Conservation (phyloP, 306 rosid genomes). For the Delonix regia region DNA sequence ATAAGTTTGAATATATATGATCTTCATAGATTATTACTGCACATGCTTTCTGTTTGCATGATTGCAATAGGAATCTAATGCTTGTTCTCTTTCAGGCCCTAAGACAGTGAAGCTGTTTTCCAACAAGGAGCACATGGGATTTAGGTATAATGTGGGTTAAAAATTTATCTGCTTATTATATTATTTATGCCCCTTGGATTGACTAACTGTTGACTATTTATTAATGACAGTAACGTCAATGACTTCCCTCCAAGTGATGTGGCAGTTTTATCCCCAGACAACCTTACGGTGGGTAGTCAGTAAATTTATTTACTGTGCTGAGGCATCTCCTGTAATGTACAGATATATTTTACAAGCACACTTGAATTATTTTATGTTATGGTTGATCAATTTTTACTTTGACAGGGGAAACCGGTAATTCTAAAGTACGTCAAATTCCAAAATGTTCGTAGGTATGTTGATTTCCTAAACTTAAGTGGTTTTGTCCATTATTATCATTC, state of each 20-base stretch:
- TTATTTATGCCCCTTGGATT: conserved; percentile 9
- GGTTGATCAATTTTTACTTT: conserved; percentile 28
- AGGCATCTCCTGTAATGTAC: background rate
- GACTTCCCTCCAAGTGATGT: conserved; percentile 91
- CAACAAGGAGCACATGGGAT: conserved; percentile 99
- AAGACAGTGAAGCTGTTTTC: conserved; percentile 90
- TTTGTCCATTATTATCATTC: conserved; percentile 22
- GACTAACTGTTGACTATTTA: conserved; percentile 38
- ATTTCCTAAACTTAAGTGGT: conserved; percentile 22
- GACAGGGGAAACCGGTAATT: conserved; percentile 80
- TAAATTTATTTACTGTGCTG: conserved; percentile 6
- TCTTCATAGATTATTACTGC: conserved; percentile 17
- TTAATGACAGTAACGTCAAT: conserved; percentile 75
- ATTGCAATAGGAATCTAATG: conserved; percentile 35
- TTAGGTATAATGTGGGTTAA: conserved; percentile 61
- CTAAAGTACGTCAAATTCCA: conserved; percentile 94
- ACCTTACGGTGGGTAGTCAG: conserved; percentile 60
- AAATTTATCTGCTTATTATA: conserved; percentile 13
- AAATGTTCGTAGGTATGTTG: conserved; percentile 86
- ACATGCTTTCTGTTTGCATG: conserved; percentile 7
- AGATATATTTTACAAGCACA: background rate
- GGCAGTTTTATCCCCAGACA: conserved; percentile 64
- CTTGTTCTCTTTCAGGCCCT: conserved; percentile 66
- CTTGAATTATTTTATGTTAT: conserved; percentile 5
- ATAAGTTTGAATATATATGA: background rate